Base-by-base conservation (phyloP, 331 rosid species). In the Pyrus hybrid region DNA sequence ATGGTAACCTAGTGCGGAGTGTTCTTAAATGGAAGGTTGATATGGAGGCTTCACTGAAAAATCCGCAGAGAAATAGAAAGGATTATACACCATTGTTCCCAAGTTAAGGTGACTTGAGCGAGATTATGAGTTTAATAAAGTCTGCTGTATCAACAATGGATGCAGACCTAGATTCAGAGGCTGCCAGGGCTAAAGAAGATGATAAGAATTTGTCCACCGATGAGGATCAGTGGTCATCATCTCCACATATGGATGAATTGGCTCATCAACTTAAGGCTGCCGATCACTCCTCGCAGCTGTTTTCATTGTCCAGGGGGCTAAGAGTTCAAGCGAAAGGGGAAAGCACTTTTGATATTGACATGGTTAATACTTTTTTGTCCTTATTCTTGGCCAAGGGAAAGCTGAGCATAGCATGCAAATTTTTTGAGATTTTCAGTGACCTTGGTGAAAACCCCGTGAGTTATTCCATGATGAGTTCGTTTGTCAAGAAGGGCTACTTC, bases 401-500 rank as follows among this genome's bases (percentile, higher is more conserved):
- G 77, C 80, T 91, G 81, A 94, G 85, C 75, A 21, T 88, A 83
- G 97, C 99, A 21, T 91, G 99, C 88, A 91, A 86, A 76, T 76
- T 94, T 77, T 94, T 94, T 78, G 97, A 94, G 87, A 88, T 90
- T 82, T 94, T 94, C 83, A 82, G 81, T 30, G 91, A 90, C 32
- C 79, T 89, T 71, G 95, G 93, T 58, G 92, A 82, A 21, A 79
- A 77, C 72, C 96, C 96, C 72, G 91, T 84, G 49, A 84, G 88
- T 63, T 93, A 88, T 78, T 91, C 98, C 32, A 77, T 91, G 78
- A 83, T 91, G 95, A 88, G 96, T 86, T 82, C 97, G 9, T 94
- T 93, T 76, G 92, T 94, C 76, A 94, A 94, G 87, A 91, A 87
- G 83, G 98, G 98, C 21, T 90, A 91, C 78, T 87, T 88, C 71